phyloP scores from a whole-genome alignment of 495 filamentous ascomycete species.

The Penicillium paxilli region DNA sequence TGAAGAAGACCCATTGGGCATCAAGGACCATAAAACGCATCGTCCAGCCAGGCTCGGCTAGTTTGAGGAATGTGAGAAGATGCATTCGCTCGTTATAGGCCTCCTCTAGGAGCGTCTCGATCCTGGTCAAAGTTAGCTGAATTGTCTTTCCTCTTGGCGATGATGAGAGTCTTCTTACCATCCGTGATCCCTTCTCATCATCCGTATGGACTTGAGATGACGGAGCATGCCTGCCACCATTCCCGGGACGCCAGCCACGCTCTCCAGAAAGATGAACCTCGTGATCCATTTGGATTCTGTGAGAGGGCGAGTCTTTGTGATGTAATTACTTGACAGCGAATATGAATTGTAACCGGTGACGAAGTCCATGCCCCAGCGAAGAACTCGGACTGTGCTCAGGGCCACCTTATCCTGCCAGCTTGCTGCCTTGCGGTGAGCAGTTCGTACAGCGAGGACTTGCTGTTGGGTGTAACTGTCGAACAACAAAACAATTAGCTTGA shows the following conservation, averaged over 20 bases:
- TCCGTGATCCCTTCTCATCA: conserved; percentile 89
- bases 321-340: conserved; percentile 40
- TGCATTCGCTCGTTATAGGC: conserved; percentile 97
- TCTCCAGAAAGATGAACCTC: conserved; percentile 90
- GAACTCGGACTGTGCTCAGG: conserved; percentile 56
- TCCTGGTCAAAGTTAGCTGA: conserved; percentile 44
- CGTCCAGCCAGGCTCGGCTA: conserved; percentile 84
- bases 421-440: conserved; percentile 67
- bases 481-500: too few species aligned
- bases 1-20: conserved; percentile 90
- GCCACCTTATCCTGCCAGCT: conserved; percentile 70
- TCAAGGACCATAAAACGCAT: conserved; percentile 86
- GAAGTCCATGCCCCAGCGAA: conserved; percentile 69
- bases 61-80: conserved; percentile 89
- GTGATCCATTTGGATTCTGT: conserved; percentile 75
- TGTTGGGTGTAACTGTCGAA: conserved; percentile 58
- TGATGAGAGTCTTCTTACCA: conserved; percentile 54
- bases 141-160: neutral
- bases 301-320: conserved; percentile 55
- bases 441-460: conserved; percentile 61
- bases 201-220: conserved; percentile 78
- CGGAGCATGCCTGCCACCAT: conserved; percentile 96
- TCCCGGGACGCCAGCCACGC: conserved; percentile 90
- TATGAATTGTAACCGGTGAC: conserved; percentile 73
- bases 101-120: conserved; percentile 93